phyloP scores from a whole-genome alignment of 106 monocot species.

The Posidonia australis region DNA sequence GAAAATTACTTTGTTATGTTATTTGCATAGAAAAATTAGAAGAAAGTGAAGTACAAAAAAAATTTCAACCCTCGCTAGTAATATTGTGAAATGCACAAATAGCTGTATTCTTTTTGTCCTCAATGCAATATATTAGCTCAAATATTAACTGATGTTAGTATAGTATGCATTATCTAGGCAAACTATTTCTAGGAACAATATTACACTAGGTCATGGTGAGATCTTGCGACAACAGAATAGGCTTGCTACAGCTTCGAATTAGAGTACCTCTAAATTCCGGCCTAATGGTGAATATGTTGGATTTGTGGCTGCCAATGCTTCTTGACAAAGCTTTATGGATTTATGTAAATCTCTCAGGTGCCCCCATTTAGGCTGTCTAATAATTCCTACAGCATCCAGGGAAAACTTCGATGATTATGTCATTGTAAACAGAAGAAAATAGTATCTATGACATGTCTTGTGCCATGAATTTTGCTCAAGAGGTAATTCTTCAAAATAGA shows the following conservation, averaged over 20 bases:
- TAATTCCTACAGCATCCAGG: constrained; percentile 28
- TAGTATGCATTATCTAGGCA: too few relatives aligned
- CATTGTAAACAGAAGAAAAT: neutral
- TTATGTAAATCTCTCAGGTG: constrained; percentile 86
- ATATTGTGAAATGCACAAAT: too few relatives aligned
- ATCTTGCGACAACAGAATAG: constrained; percentile 2
- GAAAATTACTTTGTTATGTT: too few relatives aligned
- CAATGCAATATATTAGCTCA: too few relatives aligned
- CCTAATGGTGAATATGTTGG: constrained; percentile 64
- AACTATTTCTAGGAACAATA: too few relatives aligned
- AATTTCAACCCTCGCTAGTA: too few relatives aligned
- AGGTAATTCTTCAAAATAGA: too few relatives aligned
- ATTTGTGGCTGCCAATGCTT: constrained; percentile 58
- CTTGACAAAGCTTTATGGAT: constrained; percentile 78
- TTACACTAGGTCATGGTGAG: too few relatives aligned
- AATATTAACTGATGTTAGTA: too few relatives aligned
- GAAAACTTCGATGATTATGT: neutral
- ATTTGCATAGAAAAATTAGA: too few relatives aligned
- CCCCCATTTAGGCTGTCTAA: constrained; percentile 92
- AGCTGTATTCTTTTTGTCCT: too few relatives aligned
- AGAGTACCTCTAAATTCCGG: constrained; percentile 62
- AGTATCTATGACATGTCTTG: neutral
- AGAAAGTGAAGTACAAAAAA: too few relatives aligned
- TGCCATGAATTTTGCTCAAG: neutral
- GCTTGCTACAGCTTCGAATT: neutral